Percentiles rank a stretch among this genome's conserved stretches.
These are phyloP conservation scores for Tetrahymena malaccensis DNA, from an alignment of 73 alveolate species.

Conservation along the genomic window DNA sequence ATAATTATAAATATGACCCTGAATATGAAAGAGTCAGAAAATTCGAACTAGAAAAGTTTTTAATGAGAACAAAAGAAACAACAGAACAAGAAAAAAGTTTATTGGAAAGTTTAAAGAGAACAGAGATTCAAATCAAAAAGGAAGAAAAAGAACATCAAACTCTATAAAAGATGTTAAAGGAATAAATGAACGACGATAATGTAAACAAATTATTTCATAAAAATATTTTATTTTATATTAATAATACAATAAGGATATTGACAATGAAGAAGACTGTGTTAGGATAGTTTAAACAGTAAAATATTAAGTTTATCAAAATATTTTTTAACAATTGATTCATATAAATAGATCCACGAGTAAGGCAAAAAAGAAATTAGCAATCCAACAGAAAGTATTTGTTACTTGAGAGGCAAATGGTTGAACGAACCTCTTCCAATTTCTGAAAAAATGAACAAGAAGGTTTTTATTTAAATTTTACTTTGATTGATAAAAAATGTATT, in stretches of 20 bases:
- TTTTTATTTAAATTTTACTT: not conserved
- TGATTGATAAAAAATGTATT: too few relatives aligned
- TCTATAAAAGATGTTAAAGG: conserved; percentile 8
- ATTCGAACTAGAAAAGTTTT: conserved; percentile 26
- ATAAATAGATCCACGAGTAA: not conserved
- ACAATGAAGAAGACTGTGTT: not conserved
- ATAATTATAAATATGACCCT: conserved; percentile 26
- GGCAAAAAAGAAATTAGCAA: conserved; percentile 1
- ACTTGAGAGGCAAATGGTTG: conserved; percentile 27
- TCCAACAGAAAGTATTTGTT: conserved; percentile 10
- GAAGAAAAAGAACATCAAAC: conserved; percentile 30
- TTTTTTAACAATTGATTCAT: not conserved
- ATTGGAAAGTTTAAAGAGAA: conserved; percentile 1
- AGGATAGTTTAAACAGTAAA: not conserved
- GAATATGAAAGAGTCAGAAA: conserved; percentile 39
- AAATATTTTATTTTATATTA: not conserved
- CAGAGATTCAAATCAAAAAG: conserved; percentile 2
- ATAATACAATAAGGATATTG: not conserved
- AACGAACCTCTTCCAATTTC: conserved; percentile 32
- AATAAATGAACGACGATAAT: conserved; percentile 9
- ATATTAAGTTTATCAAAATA: not conserved
- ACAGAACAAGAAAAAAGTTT: conserved; percentile 24
- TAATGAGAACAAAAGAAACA: conserved; percentile 20
- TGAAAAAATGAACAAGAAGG: not conserved
- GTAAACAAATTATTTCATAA: not conserved